A percentile compares a stretch with the other conserved stretches of the same genome.
Conservation (phyloP, 2,329 filamentous ascomycete species). For the Akanthomyces muscarius region DNA sequence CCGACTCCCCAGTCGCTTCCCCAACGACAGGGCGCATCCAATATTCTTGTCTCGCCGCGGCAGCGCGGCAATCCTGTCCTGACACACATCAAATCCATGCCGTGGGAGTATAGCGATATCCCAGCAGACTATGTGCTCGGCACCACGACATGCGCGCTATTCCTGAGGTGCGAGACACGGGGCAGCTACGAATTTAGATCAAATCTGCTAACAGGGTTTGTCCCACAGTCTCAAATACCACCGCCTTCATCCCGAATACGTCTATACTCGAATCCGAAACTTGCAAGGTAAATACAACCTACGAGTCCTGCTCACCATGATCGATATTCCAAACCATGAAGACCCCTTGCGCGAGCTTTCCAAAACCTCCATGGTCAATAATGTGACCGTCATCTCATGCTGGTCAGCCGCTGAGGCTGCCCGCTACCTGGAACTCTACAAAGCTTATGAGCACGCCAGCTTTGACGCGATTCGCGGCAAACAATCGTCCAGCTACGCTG, state of each 20-base stretch:
- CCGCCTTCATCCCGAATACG: conserved; percentile 93
- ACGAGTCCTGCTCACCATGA: conserved; percentile 82
- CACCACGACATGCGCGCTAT: conserved; percentile 81
- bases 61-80: conserved; percentile 95
- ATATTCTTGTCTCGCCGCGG: conserved; percentile 83
- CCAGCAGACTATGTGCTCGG: conserved; percentile 89
- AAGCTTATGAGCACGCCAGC: conserved; percentile 81
- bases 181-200: not conserved
- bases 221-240: conserved; percentile 79
- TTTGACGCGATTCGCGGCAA: conserved; percentile 81
- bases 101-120: conserved; percentile 98
- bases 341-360: conserved; percentile 83
- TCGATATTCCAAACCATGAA: conserved; percentile 93
- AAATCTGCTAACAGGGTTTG: conserved; percentile 4
- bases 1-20: conserved; percentile 84
- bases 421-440: conserved; percentile 91
- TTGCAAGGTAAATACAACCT: conserved; percentile 83
- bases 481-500: conserved; percentile 77
- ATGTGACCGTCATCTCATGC: conserved; percentile 85
- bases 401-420: conserved; percentile 94
- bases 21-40: conserved; percentile 59
- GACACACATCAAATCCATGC: conserved; percentile 71
- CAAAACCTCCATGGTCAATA: conserved; percentile 89
- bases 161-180: conserved; percentile 56
- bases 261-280: conserved; percentile 85